Conservation (phyloP, 495 filamentous ascomycete genomes). For the Penicillium daleae region DNA sequence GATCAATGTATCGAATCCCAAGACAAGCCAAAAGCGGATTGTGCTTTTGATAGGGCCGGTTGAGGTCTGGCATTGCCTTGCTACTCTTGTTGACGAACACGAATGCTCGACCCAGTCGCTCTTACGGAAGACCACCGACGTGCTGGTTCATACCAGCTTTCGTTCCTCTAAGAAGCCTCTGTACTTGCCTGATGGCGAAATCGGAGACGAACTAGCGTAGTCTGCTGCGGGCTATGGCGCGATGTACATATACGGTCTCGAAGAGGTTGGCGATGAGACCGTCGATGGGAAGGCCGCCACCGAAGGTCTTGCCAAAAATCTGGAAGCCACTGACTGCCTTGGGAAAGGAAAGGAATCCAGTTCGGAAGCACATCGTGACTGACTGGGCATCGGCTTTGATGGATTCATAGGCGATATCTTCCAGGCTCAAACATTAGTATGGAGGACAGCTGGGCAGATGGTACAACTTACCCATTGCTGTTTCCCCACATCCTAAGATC, state of each 20-base stretch:
- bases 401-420: slow-evolving; percentile 27
- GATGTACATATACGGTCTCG: slow-evolving; percentile 24
- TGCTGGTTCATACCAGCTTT: slow-evolving; percentile 25
- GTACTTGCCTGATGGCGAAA: slow-evolving; percentile 22
- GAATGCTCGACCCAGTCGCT: slow-evolving; percentile 18
- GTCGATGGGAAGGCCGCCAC: slow-evolving; percentile 23
- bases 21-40: slow-evolving; percentile 19
- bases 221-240: slow-evolving; percentile 19
- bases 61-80: slow-evolving; percentile 28
- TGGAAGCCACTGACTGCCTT: slow-evolving; percentile 24
- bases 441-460: neutral
- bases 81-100: slow-evolving; percentile 27
- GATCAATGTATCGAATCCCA: slow-evolving; percentile 24
- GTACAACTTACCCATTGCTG: slow-evolving; percentile 22
- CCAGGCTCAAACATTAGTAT: neutral
- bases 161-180: slow-evolving; percentile 23
- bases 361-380: slow-evolving; percentile 25
- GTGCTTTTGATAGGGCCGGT: slow-evolving; percentile 19
- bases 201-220: slow-evolving; percentile 21
- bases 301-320: slow-evolving; percentile 22
- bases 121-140: slow-evolving; percentile 19
- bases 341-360: slow-evolving; percentile 24
- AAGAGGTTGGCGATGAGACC: slow-evolving; percentile 25
- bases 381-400: slow-evolving; percentile 25
- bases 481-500: slow-evolving; percentile 23